phyloP scores from a whole-genome alignment of 2,329 filamentous ascomycete genomes.

The Ascosphaera aggregata region DNA sequence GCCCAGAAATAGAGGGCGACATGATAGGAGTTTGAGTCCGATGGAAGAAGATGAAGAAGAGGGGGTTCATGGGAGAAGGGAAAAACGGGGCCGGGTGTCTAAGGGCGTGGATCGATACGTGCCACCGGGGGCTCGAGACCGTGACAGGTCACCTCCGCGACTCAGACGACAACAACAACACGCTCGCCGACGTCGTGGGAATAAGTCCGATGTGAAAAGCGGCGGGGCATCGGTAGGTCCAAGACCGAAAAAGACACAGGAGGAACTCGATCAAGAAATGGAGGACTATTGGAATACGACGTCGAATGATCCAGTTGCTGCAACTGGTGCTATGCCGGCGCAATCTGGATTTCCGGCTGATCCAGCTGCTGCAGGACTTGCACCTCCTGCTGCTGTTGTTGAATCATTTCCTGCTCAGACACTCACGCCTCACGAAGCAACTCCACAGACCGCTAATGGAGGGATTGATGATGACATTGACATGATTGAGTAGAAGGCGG shows the following conservation, averaged over 20 bases:
- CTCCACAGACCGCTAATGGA: not conserved
- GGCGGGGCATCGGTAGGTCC: constrained; percentile 14
- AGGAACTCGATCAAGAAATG: constrained; percentile 93
- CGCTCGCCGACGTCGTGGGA: constrained; percentile 24
- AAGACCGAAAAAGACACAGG: constrained; percentile 61
- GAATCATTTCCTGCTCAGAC: not conserved
- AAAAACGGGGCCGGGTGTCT: constrained; percentile 21
- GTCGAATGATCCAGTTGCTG: constrained; percentile 16
- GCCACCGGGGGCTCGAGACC: constrained; percentile 34
- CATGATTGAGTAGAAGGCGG: constrained; percentile 5
- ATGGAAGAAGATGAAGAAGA: constrained; percentile 12
- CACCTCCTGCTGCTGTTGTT: constrained; percentile 1
- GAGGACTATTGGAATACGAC: constrained; percentile 59
- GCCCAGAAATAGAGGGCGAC: constrained; percentile 15
- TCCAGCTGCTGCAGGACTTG: not conserved
- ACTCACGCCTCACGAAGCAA: not conserved
- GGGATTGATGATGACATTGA: constrained; percentile 7
- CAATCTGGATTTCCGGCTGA: not conserved
- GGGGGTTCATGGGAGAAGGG: constrained; percentile 14
- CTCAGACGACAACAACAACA: constrained; percentile 2
- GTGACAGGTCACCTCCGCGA: constrained; percentile 7
- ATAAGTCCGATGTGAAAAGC: not conserved
- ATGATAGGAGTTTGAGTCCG: constrained; percentile 20
- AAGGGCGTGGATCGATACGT: constrained; percentile 55
- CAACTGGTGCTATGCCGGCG: constrained; percentile 4